Evolutionary conservation across 2,329 filamentous ascomycete genomes (phyloP).

Genomic region (Stachybotrys echinatus): DNA sequence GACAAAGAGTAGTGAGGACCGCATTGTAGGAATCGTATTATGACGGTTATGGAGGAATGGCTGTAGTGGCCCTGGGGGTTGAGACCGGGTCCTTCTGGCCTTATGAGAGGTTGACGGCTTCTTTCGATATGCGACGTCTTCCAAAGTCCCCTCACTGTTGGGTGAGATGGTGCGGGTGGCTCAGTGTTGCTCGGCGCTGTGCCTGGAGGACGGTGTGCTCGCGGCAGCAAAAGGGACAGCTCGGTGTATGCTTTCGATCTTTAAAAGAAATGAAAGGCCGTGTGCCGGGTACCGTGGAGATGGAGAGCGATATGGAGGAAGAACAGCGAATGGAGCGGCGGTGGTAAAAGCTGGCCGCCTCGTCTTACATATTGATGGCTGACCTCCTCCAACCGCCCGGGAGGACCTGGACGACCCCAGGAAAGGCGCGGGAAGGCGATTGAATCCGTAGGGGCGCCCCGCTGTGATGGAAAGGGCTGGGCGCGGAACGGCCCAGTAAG

Average conservation of each 20-base stretch:
- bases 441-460: constrained; percentile 7
- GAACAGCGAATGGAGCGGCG: neutral
- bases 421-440: neutral
- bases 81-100: neutral
- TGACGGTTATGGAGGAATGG: neutral
- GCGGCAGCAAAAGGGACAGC: neutral
- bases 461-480: constrained; percentile 17
- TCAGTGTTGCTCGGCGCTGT: neutral
- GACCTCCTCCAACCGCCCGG: neutral
- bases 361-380: neutral
- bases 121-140: too few relatives aligned
- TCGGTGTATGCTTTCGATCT: neutral
- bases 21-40: constrained; percentile 30
- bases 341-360: neutral
- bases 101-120: neutral
- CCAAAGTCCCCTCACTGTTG: neutral
- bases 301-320: neutral
- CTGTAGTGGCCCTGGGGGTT: neutral
- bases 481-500: constrained; percentile 20
- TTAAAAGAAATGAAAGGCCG: neutral
- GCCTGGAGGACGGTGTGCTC: neutral
- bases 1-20: constrained; percentile 35
- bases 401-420: neutral
- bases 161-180: neutral
- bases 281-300: neutral